Evolutionary conservation across 2,329 filamentous ascomycete genomes (phyloP).

Genomic region (Hypoxylon sp.): DNA sequence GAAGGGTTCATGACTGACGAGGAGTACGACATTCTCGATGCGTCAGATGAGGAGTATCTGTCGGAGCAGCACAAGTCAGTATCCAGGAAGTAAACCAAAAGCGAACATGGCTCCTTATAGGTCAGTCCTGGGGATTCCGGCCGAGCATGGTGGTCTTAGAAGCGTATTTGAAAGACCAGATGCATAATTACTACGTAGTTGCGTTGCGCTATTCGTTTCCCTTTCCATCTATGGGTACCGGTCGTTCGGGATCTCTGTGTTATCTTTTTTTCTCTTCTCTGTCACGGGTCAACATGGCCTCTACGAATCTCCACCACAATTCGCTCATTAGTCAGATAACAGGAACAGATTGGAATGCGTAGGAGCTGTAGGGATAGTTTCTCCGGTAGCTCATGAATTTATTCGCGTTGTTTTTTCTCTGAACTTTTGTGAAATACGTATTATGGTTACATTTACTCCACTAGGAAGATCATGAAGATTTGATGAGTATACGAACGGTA

Average conservation of each 20-base stretch:
- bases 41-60: slow-evolving; percentile 87
- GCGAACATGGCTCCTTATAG: not conserved
- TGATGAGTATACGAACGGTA: too few species aligned
- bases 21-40: slow-evolving; percentile 97
- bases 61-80: slow-evolving; percentile 65
- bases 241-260: slow-evolving; percentile 24
- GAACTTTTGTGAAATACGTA: not conserved
- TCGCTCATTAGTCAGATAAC: slow-evolving; percentile 43
- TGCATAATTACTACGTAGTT: slow-evolving; percentile 25
- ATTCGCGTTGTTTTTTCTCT: slow-evolving; percentile 19
- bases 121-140: not conserved
- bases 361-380: slow-evolving; percentile 37
- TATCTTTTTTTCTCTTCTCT: slow-evolving; percentile 27
- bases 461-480: too few species aligned
- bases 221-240: slow-evolving; percentile 13
- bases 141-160: not conserved
- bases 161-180: slow-evolving; percentile 10
- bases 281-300: slow-evolving; percentile 11
- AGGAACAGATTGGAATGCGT: slow-evolving; percentile 42
- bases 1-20: slow-evolving; percentile 94
- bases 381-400: slow-evolving; percentile 40
- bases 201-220: slow-evolving; percentile 26
- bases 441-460: not conserved
- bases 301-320: slow-evolving; percentile 36
- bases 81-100: slow-evolving; percentile 48